Percentiles rank a stretch among this genome's conserved stretches.
Evolutionary conservation across 768 basidiomycete genomes (phyloP).

Genomic region (Amylocystis lapponica): DNA sequence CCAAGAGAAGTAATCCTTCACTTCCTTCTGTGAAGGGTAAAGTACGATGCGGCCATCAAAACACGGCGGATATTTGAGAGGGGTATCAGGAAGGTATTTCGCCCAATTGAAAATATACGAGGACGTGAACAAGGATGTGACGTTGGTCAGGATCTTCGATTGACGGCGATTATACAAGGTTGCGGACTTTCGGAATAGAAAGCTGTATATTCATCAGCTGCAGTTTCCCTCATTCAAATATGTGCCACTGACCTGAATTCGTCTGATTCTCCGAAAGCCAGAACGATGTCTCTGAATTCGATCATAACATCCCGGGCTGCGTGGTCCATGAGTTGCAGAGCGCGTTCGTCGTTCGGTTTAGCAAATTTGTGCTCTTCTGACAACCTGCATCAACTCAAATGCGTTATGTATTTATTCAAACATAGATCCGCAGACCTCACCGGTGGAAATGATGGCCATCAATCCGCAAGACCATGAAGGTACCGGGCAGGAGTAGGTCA

Average conservation of each 20-base stretch:
- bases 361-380: constrained; percentile 75
- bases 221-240: background rate
- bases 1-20: constrained; percentile 95
- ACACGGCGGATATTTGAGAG: constrained; percentile 77
- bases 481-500: constrained; percentile 77
- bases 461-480: constrained; percentile 79
- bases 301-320: constrained; percentile 81
- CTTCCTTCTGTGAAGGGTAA: constrained; percentile 67
- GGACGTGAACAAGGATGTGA: constrained; percentile 87
- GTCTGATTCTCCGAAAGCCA: constrained; percentile 95
- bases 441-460: constrained; percentile 95
- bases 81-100: constrained; percentile 64
- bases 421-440: constrained; percentile 39
- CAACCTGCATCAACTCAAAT: constrained; percentile 59
- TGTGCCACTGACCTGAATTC: constrained; percentile 73
- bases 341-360: constrained; percentile 90
- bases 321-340: constrained; percentile 86
- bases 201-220: constrained; percentile 42
- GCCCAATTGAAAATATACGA: constrained; percentile 87
- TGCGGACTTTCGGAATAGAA: constrained; percentile 74
- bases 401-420: background rate
- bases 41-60: constrained; percentile 88
- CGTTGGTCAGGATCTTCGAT: constrained; percentile 79
- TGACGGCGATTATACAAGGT: constrained; percentile 79
- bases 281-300: constrained; percentile 74